Percentiles rank a stretch among this genome's conserved stretches.
phyloP scores from a whole-genome alignment of 2,329 filamentous ascomycete species.

The Fusarium sp. region DNA sequence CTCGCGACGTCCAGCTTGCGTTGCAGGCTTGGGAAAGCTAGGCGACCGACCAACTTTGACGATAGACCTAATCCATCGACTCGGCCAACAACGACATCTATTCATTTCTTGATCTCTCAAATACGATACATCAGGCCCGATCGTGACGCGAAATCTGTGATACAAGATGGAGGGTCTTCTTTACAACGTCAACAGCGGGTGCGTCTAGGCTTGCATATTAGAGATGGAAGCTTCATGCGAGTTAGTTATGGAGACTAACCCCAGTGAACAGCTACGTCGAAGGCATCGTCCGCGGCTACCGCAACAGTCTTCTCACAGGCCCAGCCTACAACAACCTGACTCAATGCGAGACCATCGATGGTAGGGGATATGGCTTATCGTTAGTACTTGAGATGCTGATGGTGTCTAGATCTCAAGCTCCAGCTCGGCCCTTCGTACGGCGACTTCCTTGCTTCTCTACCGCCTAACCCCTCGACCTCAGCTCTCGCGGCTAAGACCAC shows the following conservation, averaged over 20 bases:
- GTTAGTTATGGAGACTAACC: slow-evolving; percentile 48
- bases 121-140: slow-evolving; percentile 11
- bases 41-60: slow-evolving; percentile 44
- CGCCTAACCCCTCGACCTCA: slow-evolving; percentile 96
- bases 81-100: slow-evolving; percentile 24
- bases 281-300: slow-evolving; percentile 96
- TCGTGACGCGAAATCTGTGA: slow-evolving; percentile 4
- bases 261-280: slow-evolving; percentile 81
- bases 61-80: slow-evolving; percentile 37
- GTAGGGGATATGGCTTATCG: slow-evolving; percentile 60
- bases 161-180: slow-evolving; percentile 86
- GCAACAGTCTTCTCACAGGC: slow-evolving; percentile 89
- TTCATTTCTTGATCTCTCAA: slow-evolving; percentile 4
- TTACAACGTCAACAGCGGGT: slow-evolving; percentile 96
- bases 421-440: slow-evolving; percentile 97
- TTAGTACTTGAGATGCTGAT: slow-evolving; percentile 23
- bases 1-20: slow-evolving; percentile 42
- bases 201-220: slow-evolving; percentile 48
- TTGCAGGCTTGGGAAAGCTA: slow-evolving; percentile 44
- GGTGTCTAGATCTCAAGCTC: slow-evolving; percentile 85
- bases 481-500: slow-evolving; percentile 94
- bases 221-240: slow-evolving; percentile 20
- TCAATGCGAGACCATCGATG: slow-evolving; percentile 97
- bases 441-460: slow-evolving; percentile 93
- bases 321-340: slow-evolving; percentile 95